Base-by-base conservation (phyloP, 2,329 filamentous ascomycete species). In the Aspergillus fructus region DNA sequence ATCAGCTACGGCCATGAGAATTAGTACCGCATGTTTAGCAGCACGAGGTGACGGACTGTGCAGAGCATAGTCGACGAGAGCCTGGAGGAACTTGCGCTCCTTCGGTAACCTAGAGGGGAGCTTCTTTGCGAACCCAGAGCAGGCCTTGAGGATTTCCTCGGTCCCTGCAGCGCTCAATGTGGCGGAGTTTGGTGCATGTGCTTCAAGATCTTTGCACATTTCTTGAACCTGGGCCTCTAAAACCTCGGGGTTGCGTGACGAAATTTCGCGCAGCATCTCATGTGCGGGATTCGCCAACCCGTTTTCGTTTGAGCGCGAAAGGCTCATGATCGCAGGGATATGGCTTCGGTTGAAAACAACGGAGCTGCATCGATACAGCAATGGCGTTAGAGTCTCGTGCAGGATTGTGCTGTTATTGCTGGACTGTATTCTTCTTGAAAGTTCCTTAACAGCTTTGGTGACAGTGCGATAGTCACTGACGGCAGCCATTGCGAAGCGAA, bases 311-410 rank as follows among this genome's bases (percentile, higher is more conserved):
- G 86, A 93, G 67, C 91, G 88, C 11, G 93, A 92, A 67, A 89
- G 90, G 57, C 92, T 88, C 79, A 97, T 90, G 61, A 97, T 93
- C 0, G 91, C 87, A 3, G 93, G 87, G 17, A 99, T 87, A 71
- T 99, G 93, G 71, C 93, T 97, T 68, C 90, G 88, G 77, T 97
- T 99, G 78, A 96, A 97, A 63, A 96, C 84, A 62, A 99, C 82
- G 57, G 91, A 87, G 34, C 91, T 89, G 54, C 88, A 88, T 43
- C 91, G 87, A 71, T 96, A 96, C 4, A 97, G 79, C 15, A 99
- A 80, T 5, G 92, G 89, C 5, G 88, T 84, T 24, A 99, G 73
- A 0, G 91, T 96, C 37, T 96, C 91, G 3, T 96, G 77, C 47
- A 94, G 81, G 27, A 61, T 84, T 74, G 53, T 83, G 82, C 67